Conservation (phyloP, 805 yeast genomes). For the Ogataea neopini region DNA sequence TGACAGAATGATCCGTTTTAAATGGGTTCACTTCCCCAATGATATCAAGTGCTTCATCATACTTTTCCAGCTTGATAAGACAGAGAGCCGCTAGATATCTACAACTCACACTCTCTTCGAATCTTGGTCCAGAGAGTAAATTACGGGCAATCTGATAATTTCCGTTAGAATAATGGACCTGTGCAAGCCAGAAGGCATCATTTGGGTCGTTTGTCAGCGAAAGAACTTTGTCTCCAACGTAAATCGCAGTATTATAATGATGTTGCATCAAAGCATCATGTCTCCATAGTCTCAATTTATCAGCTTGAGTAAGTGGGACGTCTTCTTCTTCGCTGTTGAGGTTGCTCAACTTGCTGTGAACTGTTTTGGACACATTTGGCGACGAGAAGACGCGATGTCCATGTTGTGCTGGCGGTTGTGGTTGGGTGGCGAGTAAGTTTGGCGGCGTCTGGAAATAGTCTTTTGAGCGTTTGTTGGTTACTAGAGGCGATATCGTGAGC, state of each 20-base stretch:
- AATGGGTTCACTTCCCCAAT: slow-evolving; percentile 85
- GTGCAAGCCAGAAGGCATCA: slow-evolving; percentile 96
- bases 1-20: slow-evolving; percentile 36
- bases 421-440: slow-evolving; percentile 23
- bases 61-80: slow-evolving; percentile 65
- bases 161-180: slow-evolving; percentile 76
- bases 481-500: slow-evolving; percentile 68
- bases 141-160: slow-evolving; percentile 78
- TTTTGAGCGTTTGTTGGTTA: slow-evolving; percentile 37
- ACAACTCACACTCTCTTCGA: slow-evolving; percentile 68
- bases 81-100: slow-evolving; percentile 79
- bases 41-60: slow-evolving; percentile 87
- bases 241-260: slow-evolving; percentile 86
- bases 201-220: slow-evolving; percentile 83
- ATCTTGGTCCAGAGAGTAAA: slow-evolving; percentile 57
- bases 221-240: slow-evolving; percentile 86
- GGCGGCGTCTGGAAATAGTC: slow-evolving; percentile 41
- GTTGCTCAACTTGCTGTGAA: slow-evolving; percentile 13
- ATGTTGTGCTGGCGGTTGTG: slow-evolving; percentile 20
- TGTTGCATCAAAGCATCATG: slow-evolving; percentile 93
- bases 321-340: slow-evolving; percentile 26
- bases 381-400: slow-evolving; percentile 27
- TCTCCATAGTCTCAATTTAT: slow-evolving; percentile 84
- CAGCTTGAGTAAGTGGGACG: slow-evolving; percentile 71
- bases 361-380: slow-evolving; percentile 24